Evolutionary conservation across 257 asterid species (phyloP), one percentile per base, ranked within the genome.

Genomic region (Haberlea rhodopensis): DNA sequence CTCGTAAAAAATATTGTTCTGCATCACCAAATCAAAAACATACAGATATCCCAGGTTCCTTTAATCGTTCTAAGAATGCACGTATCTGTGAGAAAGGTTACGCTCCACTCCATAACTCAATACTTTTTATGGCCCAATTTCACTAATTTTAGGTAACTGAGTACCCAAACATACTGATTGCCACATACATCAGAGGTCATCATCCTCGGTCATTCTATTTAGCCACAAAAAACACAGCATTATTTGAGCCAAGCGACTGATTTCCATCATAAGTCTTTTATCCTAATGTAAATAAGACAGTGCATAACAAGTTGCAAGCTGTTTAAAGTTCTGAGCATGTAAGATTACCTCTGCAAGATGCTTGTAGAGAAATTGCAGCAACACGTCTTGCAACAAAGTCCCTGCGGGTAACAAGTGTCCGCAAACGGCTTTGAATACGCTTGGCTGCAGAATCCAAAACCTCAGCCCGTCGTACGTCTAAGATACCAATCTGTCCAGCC

Each of bases 401-500:
- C 83, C 71, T 87, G 73, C 72, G 91, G 13, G 91, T 86, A 73
- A 85, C 61, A 81, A 62, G 84, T 73, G 96, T 86, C 69, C 88
- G 85, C 66, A 89, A 64, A 63, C 74, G 76, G 55, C 91, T 80
- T 82, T 92, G 99, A 78, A 92, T 85, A 62, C 75, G 79, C 79
- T 78, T 92, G 65, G 95, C 96, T 54, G 99, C 92, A 67, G 80
- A 78, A 75, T 92, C 97, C 78, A 92, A 73, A 75, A 89, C 95
- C 84, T 84, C 99, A 26, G 90, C 82, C 67, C 99, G 91, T 4
- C 90, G 88, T 21, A 89, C 83, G 69, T 92, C 97, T 79, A 92
- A 70, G 66, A 89, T 72, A 66, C 83, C 99, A 76, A 89, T 92
- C 82, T 92, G 99, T 56, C 96, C 99, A 66, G 99, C 99, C 76